Conservation (phyloP, 78 protist genomes). For the Dictyostelium intermedium region DNA sequence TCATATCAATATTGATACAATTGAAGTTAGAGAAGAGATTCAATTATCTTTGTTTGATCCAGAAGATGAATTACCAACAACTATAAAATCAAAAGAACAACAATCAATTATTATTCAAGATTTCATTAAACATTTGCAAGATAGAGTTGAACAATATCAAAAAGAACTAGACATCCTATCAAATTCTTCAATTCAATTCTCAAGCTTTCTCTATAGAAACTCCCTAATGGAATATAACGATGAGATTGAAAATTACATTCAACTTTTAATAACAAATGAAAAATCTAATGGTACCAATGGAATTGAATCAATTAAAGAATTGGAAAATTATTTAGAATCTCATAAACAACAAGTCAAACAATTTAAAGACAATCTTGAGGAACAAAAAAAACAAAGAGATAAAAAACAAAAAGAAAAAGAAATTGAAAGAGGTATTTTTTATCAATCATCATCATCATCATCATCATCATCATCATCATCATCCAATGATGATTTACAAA, state of each 20-base stretch:
- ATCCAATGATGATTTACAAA: neutral
- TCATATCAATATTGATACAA: neutral
- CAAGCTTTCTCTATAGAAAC: neutral
- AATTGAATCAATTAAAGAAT: neutral
- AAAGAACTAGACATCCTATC: neutral
- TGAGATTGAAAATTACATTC: neutral
- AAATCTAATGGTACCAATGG: neutral
- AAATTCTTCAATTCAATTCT: neutral
- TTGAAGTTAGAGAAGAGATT: neutral
- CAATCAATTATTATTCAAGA: neutral
- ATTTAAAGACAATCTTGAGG: neutral
- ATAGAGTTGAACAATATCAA: neutral
- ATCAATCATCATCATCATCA: neutral
- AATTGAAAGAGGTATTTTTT: neutral
- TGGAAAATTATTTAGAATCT: neutral
- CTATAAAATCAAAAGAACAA: neutral
- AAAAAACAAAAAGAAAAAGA: neutral
- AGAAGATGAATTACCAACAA: neutral
- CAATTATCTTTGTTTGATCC: neutral
- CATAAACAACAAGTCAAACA: neutral
- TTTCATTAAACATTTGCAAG: neutral
- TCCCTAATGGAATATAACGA: neutral
- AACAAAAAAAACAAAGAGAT: neutral
- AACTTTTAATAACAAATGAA: neutral
- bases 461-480: neutral